Conservation (phyloP, 257 asterid genomes). For the Solanum stenotomum region DNA sequence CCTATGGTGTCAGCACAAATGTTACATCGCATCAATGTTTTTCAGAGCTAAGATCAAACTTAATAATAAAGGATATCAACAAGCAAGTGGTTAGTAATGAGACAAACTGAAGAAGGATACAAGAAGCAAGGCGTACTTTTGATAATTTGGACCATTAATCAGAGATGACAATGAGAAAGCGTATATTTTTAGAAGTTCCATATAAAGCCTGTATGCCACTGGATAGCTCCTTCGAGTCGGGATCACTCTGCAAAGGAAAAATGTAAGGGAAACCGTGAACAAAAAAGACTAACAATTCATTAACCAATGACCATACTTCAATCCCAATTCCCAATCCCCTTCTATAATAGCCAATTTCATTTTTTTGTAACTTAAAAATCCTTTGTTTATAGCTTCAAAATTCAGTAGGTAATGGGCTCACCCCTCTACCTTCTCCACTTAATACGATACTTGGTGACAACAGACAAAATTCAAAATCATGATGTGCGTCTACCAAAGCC, state of each 20-base stretch:
- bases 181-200: conserved; percentile 80
- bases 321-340: not conserved
- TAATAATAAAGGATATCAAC: not conserved
- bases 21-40: not conserved
- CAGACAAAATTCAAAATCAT: not conserved
- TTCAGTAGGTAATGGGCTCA: not conserved
- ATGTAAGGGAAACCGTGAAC: not conserved
- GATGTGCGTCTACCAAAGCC: not conserved
- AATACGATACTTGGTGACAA: not conserved
- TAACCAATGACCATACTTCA: not conserved
- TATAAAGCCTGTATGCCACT: conserved; percentile 69
- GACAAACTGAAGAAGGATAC: not conserved
- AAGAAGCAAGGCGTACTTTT: conserved; percentile 31
- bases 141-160: conserved; percentile 70
- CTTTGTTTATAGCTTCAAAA: not conserved
- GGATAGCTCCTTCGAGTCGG: conserved; percentile 65
- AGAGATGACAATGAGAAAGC: conserved; percentile 66
- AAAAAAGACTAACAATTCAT: not conserved
- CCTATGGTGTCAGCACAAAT: not conserved
- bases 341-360: not conserved
- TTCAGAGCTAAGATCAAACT: not conserved
- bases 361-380: not conserved
- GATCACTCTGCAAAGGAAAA: conserved; percentile 45
- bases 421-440: not conserved
- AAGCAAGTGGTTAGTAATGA: not conserved